Conservation (phyloP, 768 basidiomycete species). For the Postia placenta region DNA sequence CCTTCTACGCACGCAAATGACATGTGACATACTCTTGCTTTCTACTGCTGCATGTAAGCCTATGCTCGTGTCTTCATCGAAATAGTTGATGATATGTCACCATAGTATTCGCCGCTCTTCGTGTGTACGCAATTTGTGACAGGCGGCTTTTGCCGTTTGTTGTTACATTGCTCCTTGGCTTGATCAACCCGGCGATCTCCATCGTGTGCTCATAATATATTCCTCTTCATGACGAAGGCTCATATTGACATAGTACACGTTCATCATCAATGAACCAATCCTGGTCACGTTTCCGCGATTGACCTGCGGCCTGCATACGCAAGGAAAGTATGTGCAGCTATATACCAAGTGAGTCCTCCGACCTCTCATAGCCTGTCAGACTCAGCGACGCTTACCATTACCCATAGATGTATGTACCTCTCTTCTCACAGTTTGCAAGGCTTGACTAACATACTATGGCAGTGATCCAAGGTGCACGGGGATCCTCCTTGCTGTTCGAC, state of each 20-base stretch:
- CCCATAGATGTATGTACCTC: not conserved
- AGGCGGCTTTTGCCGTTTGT: not conserved
- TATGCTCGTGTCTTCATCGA: not conserved
- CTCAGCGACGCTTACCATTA: not conserved
- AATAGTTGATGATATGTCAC: not conserved
- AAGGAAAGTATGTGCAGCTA: not conserved
- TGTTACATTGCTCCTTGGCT: not conserved
- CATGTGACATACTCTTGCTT: not conserved
- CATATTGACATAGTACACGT: not conserved
- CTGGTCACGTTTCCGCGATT: not conserved
- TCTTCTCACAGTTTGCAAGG: not conserved
- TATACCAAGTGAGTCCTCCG: not conserved
- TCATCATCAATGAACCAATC: not conserved
- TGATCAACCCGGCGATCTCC: not conserved
- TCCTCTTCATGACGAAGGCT: not conserved
- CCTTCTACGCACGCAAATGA: not conserved
- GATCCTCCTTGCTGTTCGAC: not conserved
- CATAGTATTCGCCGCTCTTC: not conserved
- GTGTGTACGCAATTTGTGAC: not conserved
- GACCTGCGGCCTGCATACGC: not conserved
- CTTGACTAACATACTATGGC: not conserved
- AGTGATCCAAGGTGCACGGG: not conserved
- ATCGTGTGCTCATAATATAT: not conserved
- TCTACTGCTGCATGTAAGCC: not conserved
- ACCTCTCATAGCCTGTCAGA: not conserved